Evolutionary conservation across 805 yeast genomes (phyloP).

Genomic region (Starmerella sp.): DNA sequence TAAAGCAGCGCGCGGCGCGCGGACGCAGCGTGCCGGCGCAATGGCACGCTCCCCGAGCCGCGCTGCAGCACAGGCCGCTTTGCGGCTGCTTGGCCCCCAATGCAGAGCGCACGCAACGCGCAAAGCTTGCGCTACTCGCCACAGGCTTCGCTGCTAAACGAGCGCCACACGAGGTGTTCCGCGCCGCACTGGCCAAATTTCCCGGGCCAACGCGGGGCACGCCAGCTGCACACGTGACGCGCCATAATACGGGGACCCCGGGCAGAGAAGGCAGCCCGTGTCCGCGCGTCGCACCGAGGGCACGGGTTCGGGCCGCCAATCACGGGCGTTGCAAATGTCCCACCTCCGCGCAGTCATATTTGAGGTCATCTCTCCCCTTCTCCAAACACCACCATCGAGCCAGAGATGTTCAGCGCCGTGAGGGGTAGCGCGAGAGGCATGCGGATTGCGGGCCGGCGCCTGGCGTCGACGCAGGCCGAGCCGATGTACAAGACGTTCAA

Average conservation of each 20-base stretch:
- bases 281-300: slow-evolving; percentile 8
- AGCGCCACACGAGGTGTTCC: too few species aligned
- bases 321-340: slow-evolving; percentile 4
- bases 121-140: too few species aligned
- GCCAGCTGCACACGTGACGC: too few species aligned
- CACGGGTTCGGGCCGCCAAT: slow-evolving; percentile 3
- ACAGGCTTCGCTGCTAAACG: too few species aligned
- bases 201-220: too few species aligned
- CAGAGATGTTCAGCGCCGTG: neutral
- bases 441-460: neutral
- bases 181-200: too few species aligned
- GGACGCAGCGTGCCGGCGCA: too few species aligned
- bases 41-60: too few species aligned
- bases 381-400: neutral
- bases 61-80: too few species aligned
- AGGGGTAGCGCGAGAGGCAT: neutral
- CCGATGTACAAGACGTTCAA: slow-evolving; percentile 72
- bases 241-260: neutral
- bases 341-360: slow-evolving; percentile 4
- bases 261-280: neutral
- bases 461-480: slow-evolving; percentile 35
- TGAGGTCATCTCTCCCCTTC: neutral
- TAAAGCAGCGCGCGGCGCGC: too few species aligned
- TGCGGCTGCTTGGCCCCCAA: too few species aligned
- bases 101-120: too few species aligned